phyloP scores from a whole-genome alignment of 2,329 filamentous ascomycete species.

The Penicillium sclerotigenum region DNA sequence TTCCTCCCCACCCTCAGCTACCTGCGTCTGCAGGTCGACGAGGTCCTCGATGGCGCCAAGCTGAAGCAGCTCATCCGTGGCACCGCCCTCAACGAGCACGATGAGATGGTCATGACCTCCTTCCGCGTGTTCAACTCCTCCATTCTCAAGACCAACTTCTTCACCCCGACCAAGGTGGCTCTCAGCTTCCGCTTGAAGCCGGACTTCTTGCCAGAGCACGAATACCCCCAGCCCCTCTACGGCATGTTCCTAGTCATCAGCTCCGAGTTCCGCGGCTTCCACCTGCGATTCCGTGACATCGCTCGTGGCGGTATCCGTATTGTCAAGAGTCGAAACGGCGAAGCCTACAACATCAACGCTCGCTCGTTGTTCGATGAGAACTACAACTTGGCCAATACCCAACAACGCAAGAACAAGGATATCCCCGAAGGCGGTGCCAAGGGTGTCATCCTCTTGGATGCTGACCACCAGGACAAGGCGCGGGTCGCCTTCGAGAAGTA shows the following conservation, averaged over 20 bases:
- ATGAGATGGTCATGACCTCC: slow-evolving; percentile 95
- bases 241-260: slow-evolving; percentile 99
- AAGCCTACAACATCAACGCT: slow-evolving; percentile 94
- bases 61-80: slow-evolving; percentile 74
- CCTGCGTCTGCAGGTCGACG: slow-evolving; percentile 62
- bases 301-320: slow-evolving; percentile 96
- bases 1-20: slow-evolving; percentile 69
- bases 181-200: slow-evolving; percentile 88
- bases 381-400: slow-evolving; percentile 95
- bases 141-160: slow-evolving; percentile 95
- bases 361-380: slow-evolving; percentile 97
- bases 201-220: slow-evolving; percentile 78
- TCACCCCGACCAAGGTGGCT: slow-evolving; percentile 97
- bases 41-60: slow-evolving; percentile 71
- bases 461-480: slow-evolving; percentile 89
- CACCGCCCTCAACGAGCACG: slow-evolving; percentile 86
- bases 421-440: slow-evolving; percentile 98
- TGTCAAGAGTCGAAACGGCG: slow-evolving; percentile 94
- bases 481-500: slow-evolving; percentile 97
- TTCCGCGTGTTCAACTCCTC: slow-evolving; percentile 94
- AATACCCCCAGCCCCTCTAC: slow-evolving; percentile 90
- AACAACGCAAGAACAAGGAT: slow-evolving; percentile 99
- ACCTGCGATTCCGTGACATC: slow-evolving; percentile 95
- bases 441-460: slow-evolving; percentile 91
- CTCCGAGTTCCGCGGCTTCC: slow-evolving; percentile 94